Percentiles rank a stretch among this genome's conserved stretches.
These are phyloP conservation scores for Monosporascus sp. DNA, from an alignment of 2,329 filamentous ascomycete genomes.

Conservation along the genomic window DNA sequence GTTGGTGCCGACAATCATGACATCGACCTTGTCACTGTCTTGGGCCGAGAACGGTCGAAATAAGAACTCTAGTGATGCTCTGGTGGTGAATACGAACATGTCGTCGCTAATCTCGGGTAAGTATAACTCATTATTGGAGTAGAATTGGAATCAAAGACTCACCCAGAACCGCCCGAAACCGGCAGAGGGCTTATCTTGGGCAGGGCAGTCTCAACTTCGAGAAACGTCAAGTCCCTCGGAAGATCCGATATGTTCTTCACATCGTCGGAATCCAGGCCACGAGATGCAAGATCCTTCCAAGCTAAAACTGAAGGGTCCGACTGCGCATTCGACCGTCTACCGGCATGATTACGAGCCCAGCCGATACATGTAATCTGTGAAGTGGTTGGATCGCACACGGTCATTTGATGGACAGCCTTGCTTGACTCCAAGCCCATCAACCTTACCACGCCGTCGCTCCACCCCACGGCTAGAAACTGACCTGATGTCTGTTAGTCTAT, in stretches of 20 bases:
- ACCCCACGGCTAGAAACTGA: slow-evolving; percentile 74
- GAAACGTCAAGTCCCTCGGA: slow-evolving; percentile 65
- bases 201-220: slow-evolving; percentile 71
- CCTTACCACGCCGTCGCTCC: slow-evolving; percentile 74
- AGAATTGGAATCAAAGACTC: slow-evolving; percentile 26
- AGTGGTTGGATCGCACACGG: slow-evolving; percentile 39
- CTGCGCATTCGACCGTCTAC: slow-evolving; percentile 17
- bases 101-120: slow-evolving; percentile 40
- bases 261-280: slow-evolving; percentile 21
- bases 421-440: slow-evolving; percentile 74
- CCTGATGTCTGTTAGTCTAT: slow-evolving; percentile 37
- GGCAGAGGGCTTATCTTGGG: slow-evolving; percentile 72
- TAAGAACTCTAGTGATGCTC: slow-evolving; percentile 63
- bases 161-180: slow-evolving; percentile 57
- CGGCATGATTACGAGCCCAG: slow-evolving; percentile 43
- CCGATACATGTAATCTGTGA: slow-evolving; percentile 46
- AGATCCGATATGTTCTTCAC: slow-evolving; percentile 43
- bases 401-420: slow-evolving; percentile 72
- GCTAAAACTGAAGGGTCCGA: slow-evolving; percentile 13
- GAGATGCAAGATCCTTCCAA: slow-evolving; percentile 26
- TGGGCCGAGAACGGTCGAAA: slow-evolving; percentile 58
- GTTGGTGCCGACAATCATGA: slow-evolving; percentile 68
- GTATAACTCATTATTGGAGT: slow-evolving; percentile 6
- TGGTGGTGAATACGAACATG: slow-evolving; percentile 60
- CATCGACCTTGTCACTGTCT: slow-evolving; percentile 69